Conservation (phyloP, 148 eudicot genomes). For the Nepenthes gracilis region DNA sequence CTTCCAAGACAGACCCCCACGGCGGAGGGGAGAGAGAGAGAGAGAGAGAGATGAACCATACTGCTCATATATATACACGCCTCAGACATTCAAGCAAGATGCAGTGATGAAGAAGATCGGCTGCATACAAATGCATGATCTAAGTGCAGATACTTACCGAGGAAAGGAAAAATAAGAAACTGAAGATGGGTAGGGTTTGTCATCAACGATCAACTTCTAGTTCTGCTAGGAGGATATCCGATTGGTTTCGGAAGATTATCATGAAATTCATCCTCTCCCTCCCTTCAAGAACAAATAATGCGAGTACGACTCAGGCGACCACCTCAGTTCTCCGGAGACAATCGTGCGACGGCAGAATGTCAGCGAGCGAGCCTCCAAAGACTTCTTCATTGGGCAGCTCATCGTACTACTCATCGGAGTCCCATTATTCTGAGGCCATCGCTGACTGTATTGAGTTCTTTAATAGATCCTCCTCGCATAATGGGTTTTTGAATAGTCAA, state of each 20-base stretch:
- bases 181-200: too few species aligned
- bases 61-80: too few species aligned
- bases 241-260: constrained; percentile 28
- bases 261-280: constrained; percentile 28
- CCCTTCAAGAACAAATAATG: constrained; percentile 3
- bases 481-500: constrained; percentile 9
- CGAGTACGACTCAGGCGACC: neutral
- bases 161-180: too few species aligned
- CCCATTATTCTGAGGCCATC: constrained; percentile 49
- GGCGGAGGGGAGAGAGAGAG: too few species aligned
- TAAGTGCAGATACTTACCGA: too few species aligned
- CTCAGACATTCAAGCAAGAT: too few species aligned
- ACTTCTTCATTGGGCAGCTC: constrained; percentile 25
- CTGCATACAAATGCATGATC: too few species aligned
- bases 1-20: too few species aligned
- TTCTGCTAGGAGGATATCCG: constrained; percentile 30
- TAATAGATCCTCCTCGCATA: constrained; percentile 28
- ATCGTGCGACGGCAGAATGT: constrained; percentile 17
- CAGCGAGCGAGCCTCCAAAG: constrained; percentile 25
- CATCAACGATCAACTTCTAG: too few species aligned
- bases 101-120: too few species aligned
- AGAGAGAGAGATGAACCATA: too few species aligned
- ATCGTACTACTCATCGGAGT: constrained; percentile 30
- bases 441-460: constrained; percentile 58
- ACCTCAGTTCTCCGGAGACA: constrained; percentile 16